These are phyloP conservation scores for Arachis monticola DNA, from an alignment of 331 rosid genomes.

Conservation along the genomic window DNA sequence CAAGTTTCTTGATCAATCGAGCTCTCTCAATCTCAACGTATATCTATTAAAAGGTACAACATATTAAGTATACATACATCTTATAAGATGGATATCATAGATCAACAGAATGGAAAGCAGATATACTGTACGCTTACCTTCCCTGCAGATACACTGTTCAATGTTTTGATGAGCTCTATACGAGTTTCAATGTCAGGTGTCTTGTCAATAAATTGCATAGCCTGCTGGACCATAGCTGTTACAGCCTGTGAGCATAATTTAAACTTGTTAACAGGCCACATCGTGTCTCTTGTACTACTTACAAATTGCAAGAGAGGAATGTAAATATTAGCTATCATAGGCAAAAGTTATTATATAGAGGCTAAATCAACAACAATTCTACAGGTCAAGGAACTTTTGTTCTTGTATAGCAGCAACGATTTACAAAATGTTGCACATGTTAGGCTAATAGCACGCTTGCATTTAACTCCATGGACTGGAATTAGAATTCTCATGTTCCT, in stretches of 20 bases:
- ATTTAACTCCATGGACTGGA: neutral
- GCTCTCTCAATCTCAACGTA: conserved; percentile 98
- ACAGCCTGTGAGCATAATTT: conserved; percentile 66
- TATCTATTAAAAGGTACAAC: conserved; percentile 54
- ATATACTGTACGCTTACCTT: conserved; percentile 58
- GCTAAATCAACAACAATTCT: neutral
- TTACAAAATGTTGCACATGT: neutral
- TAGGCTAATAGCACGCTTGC: neutral
- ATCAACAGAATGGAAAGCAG: neutral
- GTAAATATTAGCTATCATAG: neutral
- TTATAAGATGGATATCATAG: neutral
- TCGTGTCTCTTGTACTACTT: neutral
- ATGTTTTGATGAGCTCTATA: conserved; percentile 83
- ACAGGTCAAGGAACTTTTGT: neutral
- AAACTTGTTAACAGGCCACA: conserved; percentile 21
- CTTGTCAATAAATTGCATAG: conserved; percentile 95
- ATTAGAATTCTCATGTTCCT: neutral
- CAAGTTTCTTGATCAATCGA: conserved; percentile 80
- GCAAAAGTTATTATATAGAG: neutral
- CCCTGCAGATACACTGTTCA: conserved; percentile 91
- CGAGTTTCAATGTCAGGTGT: conserved; percentile 86
- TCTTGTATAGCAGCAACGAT: neutral
- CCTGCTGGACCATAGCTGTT: conserved; percentile 97
- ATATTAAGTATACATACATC: conserved; percentile 2
- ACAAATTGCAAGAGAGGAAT: neutral